Base-by-base conservation (phyloP, 1,284 basidiomycete species). In the Porodaedalea pini region DNA sequence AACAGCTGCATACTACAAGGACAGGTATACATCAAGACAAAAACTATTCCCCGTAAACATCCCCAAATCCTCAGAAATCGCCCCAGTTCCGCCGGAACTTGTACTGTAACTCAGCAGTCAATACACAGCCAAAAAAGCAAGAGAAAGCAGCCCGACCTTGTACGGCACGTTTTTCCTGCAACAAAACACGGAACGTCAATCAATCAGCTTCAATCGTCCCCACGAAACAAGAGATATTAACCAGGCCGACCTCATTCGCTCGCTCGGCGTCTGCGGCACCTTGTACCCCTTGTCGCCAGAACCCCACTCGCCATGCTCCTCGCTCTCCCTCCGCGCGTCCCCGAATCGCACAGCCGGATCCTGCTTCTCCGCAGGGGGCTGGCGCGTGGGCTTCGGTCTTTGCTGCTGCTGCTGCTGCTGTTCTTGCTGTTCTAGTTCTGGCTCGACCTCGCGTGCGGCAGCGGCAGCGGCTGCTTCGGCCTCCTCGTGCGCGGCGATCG, bases 31-130 rank as follows among this genome's bases (percentile, higher is more conserved):
- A 34, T 34, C 32, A 34, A 34, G 13, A 34, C 7, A 34, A n/a
- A n/a, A n/a, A n/a, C n/a, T n/a, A n/a, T n/a, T n/a, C n/a, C n/a
- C n/a, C n/a, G n/a, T n/a, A n/a, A n/a, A n/a, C n/a, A n/a, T n/a
- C n/a, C n/a, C n/a, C n/a, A n/a, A n/a, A n/a, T n/a, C n/a, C 13
- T 73, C 65, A 92, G 71, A 92, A 92, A 70, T 92, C 90, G 36
- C 88, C 88, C 88, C 89, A 92, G 64, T 75, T 88, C 53, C 88
- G 81, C 53, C 84, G 82, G 82, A 92, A 90, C 72, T 92, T 92
- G 73, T 91, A 92, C 90, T 92, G 86, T 77, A 51, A 78, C 79
- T 61, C 74, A 75, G 17, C 80, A 81, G 65, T 65, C 72, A 61
- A 76, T 81, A 62, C 74, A 71, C 65, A 32, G 13, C 17, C 23